Conservation (phyloP, 2,329 filamentous ascomycete species). For the Trichoderma semiorbis region DNA sequence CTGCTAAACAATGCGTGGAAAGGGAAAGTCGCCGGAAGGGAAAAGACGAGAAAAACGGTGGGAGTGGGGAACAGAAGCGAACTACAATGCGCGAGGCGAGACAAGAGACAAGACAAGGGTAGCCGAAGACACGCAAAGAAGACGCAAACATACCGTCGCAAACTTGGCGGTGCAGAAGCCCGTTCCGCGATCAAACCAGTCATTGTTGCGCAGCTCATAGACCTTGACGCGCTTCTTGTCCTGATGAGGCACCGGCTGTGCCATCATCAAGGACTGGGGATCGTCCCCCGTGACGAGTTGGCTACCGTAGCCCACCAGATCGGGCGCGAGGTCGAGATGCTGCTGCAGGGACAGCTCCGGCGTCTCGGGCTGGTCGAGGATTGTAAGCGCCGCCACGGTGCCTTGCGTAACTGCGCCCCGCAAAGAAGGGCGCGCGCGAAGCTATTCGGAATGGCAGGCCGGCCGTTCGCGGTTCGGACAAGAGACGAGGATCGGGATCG, state of each 20-base stretch:
- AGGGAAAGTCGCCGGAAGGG: not conserved
- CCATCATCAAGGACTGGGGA: slow-evolving; percentile 64
- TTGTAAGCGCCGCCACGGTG: slow-evolving; percentile 56
- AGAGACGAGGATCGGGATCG: slow-evolving; percentile 8
- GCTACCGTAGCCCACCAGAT: slow-evolving; percentile 49
- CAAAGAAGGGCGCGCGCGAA: slow-evolving; percentile 19
- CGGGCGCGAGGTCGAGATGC: slow-evolving; percentile 54
- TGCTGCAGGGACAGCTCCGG: slow-evolving; percentile 58
- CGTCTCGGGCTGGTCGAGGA: slow-evolving; percentile 49
- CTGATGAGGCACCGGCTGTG: slow-evolving; percentile 67
- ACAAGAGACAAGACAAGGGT: not conserved
- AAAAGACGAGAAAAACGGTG: not conserved
- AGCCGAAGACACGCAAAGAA: not conserved
- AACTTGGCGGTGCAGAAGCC: slow-evolving; percentile 86
- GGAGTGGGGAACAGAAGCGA: not conserved
- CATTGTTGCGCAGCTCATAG: slow-evolving; percentile 96
- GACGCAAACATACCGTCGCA: slow-evolving; percentile 58
- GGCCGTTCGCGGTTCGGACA: slow-evolving; percentile 9
- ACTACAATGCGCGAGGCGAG: not conserved
- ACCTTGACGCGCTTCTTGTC: slow-evolving; percentile 88
- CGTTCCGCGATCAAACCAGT: slow-evolving; percentile 98
- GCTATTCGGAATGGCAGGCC: not conserved
- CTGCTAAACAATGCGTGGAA: not conserved
- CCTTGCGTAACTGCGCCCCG: slow-evolving; percentile 31
- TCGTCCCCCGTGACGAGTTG: slow-evolving; percentile 51